Base-by-base conservation (phyloP, 1,284 basidiomycete genomes). In the Anthracocystis walkeri region DNA sequence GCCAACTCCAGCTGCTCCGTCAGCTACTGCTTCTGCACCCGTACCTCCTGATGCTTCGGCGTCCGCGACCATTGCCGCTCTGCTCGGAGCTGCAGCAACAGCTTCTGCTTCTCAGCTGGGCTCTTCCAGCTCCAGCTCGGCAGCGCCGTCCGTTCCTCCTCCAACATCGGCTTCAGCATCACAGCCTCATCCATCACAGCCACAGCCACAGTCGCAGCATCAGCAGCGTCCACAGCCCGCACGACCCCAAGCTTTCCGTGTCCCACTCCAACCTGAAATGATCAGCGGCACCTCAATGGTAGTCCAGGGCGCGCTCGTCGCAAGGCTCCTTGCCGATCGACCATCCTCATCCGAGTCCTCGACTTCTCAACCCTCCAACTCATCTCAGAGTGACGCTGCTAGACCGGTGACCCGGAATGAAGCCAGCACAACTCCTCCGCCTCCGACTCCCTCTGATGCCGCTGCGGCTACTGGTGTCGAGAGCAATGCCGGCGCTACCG, bases 261-360 rank as follows among this genome's bases (percentile, higher is more conserved):
- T 62, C 14, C 68, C 68, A 18, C 46, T 69, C 25, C 68, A 75
- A 38, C 66, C 72, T 27, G 60, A 61, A 40, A 72, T 57, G 54
- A 73, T 76, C 60, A 76, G 67, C 38, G 82, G 82, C 33, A 83
- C 82, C 4, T 82, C 80, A 20, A 81, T 84, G 67, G 81, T 84
- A 18, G 82, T 84, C 8, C 82, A 84, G 44, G 82, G 82, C 21
- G 82, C 82, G 7, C 75, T 84, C 14, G 65, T 84, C 10, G 75
- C 82, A 23, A 52, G 74, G 7, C 72, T 69, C 4, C 44, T 76
- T 27, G 55, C 69, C n/a, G 65, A 61, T 38, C 69, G 57, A 8
- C 25, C 61, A 29, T 25, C 51, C 18, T 56, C 63, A 14, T 45
- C 49, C 27, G 18, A 38, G 7, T 10, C 48, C 8, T 18, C 52